A percentile compares a stretch with the other conserved stretches of the same genome.
phyloP scores from a whole-genome alignment of 1,284 basidiomycete genomes.

The Irpex sp. region DNA sequence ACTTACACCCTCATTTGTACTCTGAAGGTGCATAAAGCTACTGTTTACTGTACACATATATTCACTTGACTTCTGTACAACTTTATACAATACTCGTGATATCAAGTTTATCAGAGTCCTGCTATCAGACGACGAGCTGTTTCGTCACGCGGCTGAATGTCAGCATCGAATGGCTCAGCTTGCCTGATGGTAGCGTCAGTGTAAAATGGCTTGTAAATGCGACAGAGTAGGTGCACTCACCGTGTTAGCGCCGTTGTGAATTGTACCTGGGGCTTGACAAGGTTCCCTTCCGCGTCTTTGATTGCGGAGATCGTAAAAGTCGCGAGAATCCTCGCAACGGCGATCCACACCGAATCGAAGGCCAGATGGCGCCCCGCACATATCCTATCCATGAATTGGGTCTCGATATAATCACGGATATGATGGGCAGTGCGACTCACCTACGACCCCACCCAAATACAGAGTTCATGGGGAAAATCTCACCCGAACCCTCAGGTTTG shows the following conservation, averaged over 20 bases:
- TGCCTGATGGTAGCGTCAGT: background rate
- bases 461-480: background rate
- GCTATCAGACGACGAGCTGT: background rate
- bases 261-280: background rate
- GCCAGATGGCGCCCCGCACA: constrained; percentile 20
- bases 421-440: background rate
- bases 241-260: constrained; percentile 6
- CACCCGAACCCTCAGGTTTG: background rate
- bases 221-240: background rate
- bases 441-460: constrained; percentile 11
- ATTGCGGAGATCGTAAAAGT: constrained; percentile 14
- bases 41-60: too few species aligned
- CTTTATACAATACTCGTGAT: too few species aligned
- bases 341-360: constrained; percentile 17
- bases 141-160: background rate
- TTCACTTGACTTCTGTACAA: too few species aligned
- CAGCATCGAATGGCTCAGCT: background rate
- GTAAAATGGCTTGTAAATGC: background rate
- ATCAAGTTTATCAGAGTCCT: too few species aligned
- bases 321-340: constrained; percentile 17
- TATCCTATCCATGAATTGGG: constrained; percentile 3
- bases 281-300: constrained; percentile 6
- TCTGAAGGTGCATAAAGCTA: too few species aligned
- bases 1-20: too few species aligned
- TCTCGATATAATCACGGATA: background rate